Base-by-base conservation (phyloP, 2,329 filamentous ascomycete species). In the Fusarium armeniacum region DNA sequence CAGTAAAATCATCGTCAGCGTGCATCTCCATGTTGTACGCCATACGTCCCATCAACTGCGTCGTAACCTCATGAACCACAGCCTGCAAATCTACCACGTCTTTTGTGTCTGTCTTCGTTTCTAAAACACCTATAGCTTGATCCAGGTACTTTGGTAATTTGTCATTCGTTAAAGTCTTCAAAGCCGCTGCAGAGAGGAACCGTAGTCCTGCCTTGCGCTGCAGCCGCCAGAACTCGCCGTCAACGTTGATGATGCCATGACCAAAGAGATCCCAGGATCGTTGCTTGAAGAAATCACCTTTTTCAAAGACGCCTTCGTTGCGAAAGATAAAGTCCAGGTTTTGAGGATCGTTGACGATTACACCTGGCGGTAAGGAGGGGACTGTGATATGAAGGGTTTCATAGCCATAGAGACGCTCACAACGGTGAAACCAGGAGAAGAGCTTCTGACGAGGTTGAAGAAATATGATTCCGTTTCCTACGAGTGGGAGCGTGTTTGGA, bases 1-100 rank as follows among this genome's bases (percentile, higher is more conserved):
- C 66, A 6, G 86, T 86, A 75, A 91, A 91, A 3, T 85, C 83
- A 63, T 90, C 86, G 33, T 85, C 82, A 49, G 86, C 83, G 72
- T 87, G 86, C 82, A 91, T 90, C 69, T 91, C 87, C 87, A 90
- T 90, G 73, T 89, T 86, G 70, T 91, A 91, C 16, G 89, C 89
- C 86, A 90, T 89, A 65, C 84, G 84, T n/a, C 89, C 89, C 86
- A 91, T 90, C 26, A 91, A 74, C 61, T 87, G 83, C 24, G 88
- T 90, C 2, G 89, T 91, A 46, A 91, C 84, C 73, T 90, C 88
- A 55, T 89, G 86, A 46, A 90, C 85, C 3, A 88, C 79, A n/a
- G 78, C 80, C 70, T 90, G 87, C 49, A 91, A 76, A 73, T 91
- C 87, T 3, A 89, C 78, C 0, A 79, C 63, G 3, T 62, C 69